Evolutionary conservation across 805 yeast species (phyloP), one percentile per base, ranked within the genome.

Genomic region (Clavispora phyllophila): DNA sequence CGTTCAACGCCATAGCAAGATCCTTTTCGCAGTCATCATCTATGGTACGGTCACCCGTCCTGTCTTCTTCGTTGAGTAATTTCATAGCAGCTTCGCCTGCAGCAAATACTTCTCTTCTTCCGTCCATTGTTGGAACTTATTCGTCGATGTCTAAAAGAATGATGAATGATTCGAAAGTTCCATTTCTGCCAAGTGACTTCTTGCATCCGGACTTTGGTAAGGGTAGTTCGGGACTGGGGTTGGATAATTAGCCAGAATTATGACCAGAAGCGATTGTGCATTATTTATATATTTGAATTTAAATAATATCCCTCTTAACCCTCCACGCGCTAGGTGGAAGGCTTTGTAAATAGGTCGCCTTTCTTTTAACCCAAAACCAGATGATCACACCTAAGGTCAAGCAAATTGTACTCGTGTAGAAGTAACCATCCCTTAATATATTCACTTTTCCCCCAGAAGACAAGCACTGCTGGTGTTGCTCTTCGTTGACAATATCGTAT

Each of bases 311-410:
- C 15, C 54, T 55, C 19, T 45, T 57, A 12, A 79, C 79, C 62
- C 95, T 78, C 97, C 97, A 90, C 10, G 87, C 77, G 40, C 79
- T 68, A 4, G 73, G 72, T 1, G 95, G 95, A 43, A 90, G 65
- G 32, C 76, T 66, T 63, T 93, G 96, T 46, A 91, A 65, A 43
- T 76, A 65, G 17, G 65, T 66, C 6, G 84, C 81, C 41, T 85
- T 83, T 38, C 66, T 68, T 47, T 75, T 78, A 28, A 89, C 81
- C 79, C 82, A 87, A 42, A 78, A 72, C 61, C 84, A 87, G 18
- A 89, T 63, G 1, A 72, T 9, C 3, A 84, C 42, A 2, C 97
- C 98, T 25, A 85, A 41, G 0, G 60, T 40, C 3, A 90, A 76
- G 62, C 97, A 91, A 10, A 87, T 45, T 8, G 78, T 41, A 58